Evolutionary conservation across 768 basidiomycete species (phyloP).

Genomic region (Russula sp.): DNA sequence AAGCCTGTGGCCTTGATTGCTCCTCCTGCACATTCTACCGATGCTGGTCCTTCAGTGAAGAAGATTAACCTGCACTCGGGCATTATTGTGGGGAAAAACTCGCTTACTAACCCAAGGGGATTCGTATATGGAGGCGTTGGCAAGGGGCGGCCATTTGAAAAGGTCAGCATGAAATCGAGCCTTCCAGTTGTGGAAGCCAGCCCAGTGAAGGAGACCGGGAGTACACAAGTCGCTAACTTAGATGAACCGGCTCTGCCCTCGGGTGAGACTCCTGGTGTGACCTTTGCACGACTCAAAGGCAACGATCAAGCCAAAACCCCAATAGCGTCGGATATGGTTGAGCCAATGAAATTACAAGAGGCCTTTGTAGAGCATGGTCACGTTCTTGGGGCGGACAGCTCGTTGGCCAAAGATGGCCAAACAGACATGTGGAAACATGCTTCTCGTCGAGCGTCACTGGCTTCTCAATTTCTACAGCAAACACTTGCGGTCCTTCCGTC

Average conservation of each 20-base stretch:
- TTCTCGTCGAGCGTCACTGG: constrained; percentile 49
- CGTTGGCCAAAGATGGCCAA: constrained; percentile 11
- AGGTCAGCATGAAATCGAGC: constrained; percentile 38
- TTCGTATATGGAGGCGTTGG: constrained; percentile 22
- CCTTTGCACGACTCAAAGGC: neutral
- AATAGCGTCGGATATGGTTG: neutral
- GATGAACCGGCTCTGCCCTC: neutral
- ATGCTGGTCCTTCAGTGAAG: neutral
- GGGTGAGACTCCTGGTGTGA: neutral
- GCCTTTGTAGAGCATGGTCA: constrained; percentile 4
- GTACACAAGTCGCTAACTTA: neutral
- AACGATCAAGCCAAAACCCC: neutral
- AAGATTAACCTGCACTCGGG: constrained; percentile 24
- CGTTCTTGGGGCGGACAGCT: neutral
- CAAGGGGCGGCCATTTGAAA: constrained; percentile 25
- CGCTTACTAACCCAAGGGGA: neutral
- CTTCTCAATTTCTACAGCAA: constrained; percentile 53
- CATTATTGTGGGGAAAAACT: constrained; percentile 22
- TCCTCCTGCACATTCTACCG: neutral
- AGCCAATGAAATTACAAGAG: constrained; percentile 12
- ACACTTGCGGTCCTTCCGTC: constrained; percentile 48
- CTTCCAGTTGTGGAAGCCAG: constrained; percentile 40
- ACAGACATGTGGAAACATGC: constrained; percentile 31
- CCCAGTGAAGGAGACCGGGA: constrained; percentile 34
- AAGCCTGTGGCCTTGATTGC: neutral